Base-by-base conservation (phyloP, 192 early-diverging fungal species). In the Entomortierella parvispora region DNA sequence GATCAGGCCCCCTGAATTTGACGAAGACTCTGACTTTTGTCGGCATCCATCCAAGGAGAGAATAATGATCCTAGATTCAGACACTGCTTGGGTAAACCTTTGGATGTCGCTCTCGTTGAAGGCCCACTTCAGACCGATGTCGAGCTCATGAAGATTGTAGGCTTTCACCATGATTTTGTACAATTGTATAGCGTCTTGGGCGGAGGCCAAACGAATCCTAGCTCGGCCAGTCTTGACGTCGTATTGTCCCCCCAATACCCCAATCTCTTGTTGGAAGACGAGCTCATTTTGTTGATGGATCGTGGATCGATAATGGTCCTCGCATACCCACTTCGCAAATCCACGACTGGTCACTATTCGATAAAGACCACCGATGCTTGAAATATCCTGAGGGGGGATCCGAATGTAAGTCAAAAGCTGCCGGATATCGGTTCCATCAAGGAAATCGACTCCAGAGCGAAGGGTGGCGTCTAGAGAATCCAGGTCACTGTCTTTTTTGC, bases 261-360 rank as follows among this genome's bases (percentile, higher is more conserved):
- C 9, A 17, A 65, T 50, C 0, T 72, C 62, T 20, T 58, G 44
- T 31, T 65, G 62, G 45, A 72, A 65, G n/a, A 25, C 37, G 31
- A 72, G 25, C 20, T 72, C 70, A 32, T 65, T 62, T 18, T 20
- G 28, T 45, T 47, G 28, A 20, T 65, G 61, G 23, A 65, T 46
- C 26, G 61, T 72, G 23, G 56, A 53, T 34, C 47, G 62, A 32
- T 65, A 63, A 17, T 72, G 70, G 2, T 72, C 70, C 53, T 64
- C 56, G 40, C 70, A 72, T 8, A 72, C 32, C 70, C 70, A 72
- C 29, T 72, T 72, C 54, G 50, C 70, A 45, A 49, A 12, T 23
- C 70, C 70, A 17, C 31, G 47, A 33, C 11, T 59, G 12, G 70
- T 65, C 2, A 72, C 70, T n/a, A 64, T 64, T 22, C 52, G 55